These are phyloP conservation scores for Vaccinium myrtillus DNA, from an alignment of 148 eudicot genomes.

Conservation along the genomic window DNA sequence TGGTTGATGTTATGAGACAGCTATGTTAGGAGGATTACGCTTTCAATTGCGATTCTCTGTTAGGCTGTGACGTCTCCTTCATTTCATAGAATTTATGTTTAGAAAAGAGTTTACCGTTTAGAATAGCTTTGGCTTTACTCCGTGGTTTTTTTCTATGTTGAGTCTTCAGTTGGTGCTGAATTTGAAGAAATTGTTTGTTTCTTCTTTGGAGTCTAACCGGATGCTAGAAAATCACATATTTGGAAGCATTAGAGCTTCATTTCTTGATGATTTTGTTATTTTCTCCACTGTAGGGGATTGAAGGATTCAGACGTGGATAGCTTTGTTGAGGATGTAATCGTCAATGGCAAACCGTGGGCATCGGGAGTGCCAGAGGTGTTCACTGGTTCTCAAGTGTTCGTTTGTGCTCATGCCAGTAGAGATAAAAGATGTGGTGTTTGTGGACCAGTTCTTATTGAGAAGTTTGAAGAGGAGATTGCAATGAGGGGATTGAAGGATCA, in stretches of 20 bases:
- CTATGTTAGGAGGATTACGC: slow-evolving; percentile 27
- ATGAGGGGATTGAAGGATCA: slow-evolving; percentile 51
- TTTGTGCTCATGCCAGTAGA: slow-evolving; percentile 82
- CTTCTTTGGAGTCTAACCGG: background rate
- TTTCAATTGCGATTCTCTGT: background rate
- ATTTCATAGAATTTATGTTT: background rate
- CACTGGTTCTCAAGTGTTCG: slow-evolving; percentile 76
- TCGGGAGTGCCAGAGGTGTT: slow-evolving; percentile 62
- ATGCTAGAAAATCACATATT: background rate
- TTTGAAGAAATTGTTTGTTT: background rate
- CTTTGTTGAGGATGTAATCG: slow-evolving; percentile 90
- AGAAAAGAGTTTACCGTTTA: background rate
- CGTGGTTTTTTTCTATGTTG: background rate
- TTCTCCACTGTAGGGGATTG: slow-evolving; percentile 60
- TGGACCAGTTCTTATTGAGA: slow-evolving; percentile 86
- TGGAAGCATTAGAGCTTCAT: background rate
- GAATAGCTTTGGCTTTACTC: background rate
- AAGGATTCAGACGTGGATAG: slow-evolving; percentile 80
- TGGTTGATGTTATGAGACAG: slow-evolving; percentile 26
- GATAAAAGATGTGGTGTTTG: slow-evolving; percentile 94
- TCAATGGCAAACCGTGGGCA: slow-evolving; percentile 72
- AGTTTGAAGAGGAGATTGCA: slow-evolving; percentile 68
- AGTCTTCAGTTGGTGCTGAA: background rate
- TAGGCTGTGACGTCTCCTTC: background rate
- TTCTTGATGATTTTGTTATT: slow-evolving; percentile 9